Conservation (phyloP, 345 rosid species). For the Eucalyptus urophylla region DNA sequence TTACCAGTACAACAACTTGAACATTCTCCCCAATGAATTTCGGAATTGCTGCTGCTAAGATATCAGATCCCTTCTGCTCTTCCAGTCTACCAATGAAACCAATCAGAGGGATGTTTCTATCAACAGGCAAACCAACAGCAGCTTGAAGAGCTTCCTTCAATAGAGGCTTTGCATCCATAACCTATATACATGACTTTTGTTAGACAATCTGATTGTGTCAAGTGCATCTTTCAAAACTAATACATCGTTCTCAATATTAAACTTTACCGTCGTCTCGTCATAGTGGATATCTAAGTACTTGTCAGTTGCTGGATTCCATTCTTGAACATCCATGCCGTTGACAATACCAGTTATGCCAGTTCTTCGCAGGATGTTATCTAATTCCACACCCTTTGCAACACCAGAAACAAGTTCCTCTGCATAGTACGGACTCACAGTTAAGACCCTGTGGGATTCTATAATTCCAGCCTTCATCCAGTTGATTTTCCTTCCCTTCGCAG, state of each 20-base stretch:
- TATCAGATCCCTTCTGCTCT: conserved; percentile 97
- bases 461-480: conserved; percentile 98
- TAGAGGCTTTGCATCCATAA: conserved; percentile 66
- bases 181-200: conserved; percentile 30
- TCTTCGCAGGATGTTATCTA: conserved; percentile 48
- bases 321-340: conserved; percentile 97
- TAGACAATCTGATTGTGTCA: background rate
- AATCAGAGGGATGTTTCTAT: conserved; percentile 65
- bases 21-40: conserved; percentile 40
- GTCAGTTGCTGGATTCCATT: conserved; percentile 87
- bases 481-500: conserved; percentile 80
- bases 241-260: background rate
- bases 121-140: conserved; percentile 77
- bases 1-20: conserved; percentile 76
- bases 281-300: conserved; percentile 58
- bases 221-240: background rate
- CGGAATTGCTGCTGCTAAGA: conserved; percentile 63
- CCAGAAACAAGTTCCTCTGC: conserved; percentile 84
- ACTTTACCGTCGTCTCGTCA: conserved; percentile 53
- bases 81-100: conserved; percentile 97
- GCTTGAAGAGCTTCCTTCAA: conserved; percentile 94
- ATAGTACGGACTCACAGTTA: conserved; percentile 86
- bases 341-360: conserved; percentile 54
- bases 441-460: conserved; percentile 55
- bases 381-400: conserved; percentile 65